These are phyloP conservation scores for Terfezia claveryi DNA, from an alignment of 495 filamentous ascomycete species.

Conservation along the genomic window DNA sequence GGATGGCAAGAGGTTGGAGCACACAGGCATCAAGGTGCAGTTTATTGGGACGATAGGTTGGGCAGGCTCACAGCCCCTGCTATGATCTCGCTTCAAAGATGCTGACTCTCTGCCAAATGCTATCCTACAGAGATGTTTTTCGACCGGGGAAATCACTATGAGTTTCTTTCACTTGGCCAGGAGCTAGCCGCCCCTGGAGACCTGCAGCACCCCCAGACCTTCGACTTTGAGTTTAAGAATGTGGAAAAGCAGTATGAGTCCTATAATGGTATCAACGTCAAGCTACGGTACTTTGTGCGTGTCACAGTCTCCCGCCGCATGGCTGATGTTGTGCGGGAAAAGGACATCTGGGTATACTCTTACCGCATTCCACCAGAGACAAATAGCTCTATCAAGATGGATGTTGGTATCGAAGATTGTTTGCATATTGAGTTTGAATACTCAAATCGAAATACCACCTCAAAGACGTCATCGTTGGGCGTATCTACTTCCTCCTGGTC, in stretches of 20 bases:
- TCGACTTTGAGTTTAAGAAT: slow-evolving; percentile 99
- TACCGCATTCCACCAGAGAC: slow-evolving; percentile 97
- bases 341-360: slow-evolving; percentile 98
- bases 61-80: slow-evolving; percentile 4
- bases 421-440: slow-evolving; percentile 99
- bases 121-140: slow-evolving; percentile 77
- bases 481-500: slow-evolving; percentile 96
- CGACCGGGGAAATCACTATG: slow-evolving; percentile 96
- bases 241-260: slow-evolving; percentile 99
- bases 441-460: slow-evolving; percentile 94
- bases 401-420: slow-evolving; percentile 98
- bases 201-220: slow-evolving; percentile 93
- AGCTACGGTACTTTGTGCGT: slow-evolving; percentile 91
- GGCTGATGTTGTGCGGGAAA: slow-evolving; percentile 94
- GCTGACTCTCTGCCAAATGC: slow-evolving; percentile 4
- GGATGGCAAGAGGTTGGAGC: slow-evolving; percentile 92
- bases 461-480: slow-evolving; percentile 96
- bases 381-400: slow-evolving; percentile 99
- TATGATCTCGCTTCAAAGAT: neutral
- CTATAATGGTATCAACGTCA: slow-evolving; percentile 98
- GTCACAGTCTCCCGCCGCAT: slow-evolving; percentile 92
- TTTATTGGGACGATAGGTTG: slow-evolving; percentile 96
- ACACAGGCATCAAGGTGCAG: slow-evolving; percentile 98
- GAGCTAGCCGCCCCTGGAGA: slow-evolving; percentile 92
- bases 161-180: slow-evolving; percentile 89